Conservation (phyloP, 805 yeast species). For the Cephaloascus fragrans region DNA sequence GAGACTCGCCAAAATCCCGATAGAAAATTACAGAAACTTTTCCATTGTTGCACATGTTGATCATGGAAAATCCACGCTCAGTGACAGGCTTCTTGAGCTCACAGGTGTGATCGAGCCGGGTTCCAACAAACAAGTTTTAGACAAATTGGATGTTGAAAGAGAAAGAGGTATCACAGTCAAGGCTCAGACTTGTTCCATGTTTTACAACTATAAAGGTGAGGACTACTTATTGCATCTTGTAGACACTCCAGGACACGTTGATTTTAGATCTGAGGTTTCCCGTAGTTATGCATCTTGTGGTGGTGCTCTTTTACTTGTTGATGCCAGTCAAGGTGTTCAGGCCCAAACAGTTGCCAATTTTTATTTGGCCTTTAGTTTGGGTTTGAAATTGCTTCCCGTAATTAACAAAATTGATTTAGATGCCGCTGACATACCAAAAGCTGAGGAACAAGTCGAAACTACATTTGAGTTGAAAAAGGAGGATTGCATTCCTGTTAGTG, state of each 20-base stretch:
- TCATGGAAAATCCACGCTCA: conserved; percentile 80
- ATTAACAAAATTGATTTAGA: conserved; percentile 88
- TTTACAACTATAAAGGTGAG: conserved; percentile 54
- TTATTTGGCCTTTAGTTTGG: conserved; percentile 80
- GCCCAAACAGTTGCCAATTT: conserved; percentile 99
- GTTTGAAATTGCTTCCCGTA: conserved; percentile 73
- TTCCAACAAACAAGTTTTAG: conserved; percentile 73
- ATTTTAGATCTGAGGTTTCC: conserved; percentile 87
- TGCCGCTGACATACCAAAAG: conserved; percentile 73
- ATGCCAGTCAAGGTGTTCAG: conserved; percentile 94
- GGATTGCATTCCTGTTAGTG: conserved; percentile 78
- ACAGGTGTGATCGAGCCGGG: conserved; percentile 85
- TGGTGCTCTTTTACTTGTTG: conserved; percentile 84
- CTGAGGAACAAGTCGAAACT: conserved; percentile 75
- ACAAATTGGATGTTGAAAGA: conserved; percentile 86
- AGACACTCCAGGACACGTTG: conserved; percentile 98
- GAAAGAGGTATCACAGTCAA: conserved; percentile 96
- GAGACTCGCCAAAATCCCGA: conserved; percentile 70
- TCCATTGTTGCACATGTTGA: conserved; percentile 96
- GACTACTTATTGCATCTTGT: conserved; percentile 85
- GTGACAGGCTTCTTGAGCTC: conserved; percentile 78
- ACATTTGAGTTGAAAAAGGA: conserved; percentile 72
- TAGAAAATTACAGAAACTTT: conserved; percentile 77
- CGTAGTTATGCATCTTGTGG: conserved; percentile 94
- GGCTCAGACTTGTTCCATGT: conserved; percentile 95